Evolutionary conservation across 2,329 filamentous ascomycete genomes (phyloP), one percentile per base, ranked within the genome.

Genomic region (Epichloe coenophiala): DNA sequence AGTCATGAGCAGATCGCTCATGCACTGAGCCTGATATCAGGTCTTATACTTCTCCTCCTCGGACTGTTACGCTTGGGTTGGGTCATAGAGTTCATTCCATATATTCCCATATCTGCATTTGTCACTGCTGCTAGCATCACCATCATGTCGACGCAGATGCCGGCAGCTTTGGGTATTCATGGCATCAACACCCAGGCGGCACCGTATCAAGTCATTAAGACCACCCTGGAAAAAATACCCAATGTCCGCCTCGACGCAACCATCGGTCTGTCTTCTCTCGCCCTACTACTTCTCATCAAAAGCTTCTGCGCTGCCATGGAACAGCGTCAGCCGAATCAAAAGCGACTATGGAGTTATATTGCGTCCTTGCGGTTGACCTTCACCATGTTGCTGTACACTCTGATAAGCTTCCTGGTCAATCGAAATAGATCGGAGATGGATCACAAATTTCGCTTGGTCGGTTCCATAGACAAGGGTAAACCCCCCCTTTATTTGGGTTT

Each of bases 361-460:
- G 83, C 80, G n/a, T 89, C 87, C 0, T 70, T 90, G 6, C 78
- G 86, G 11, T 81, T 86, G 31, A 84, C 80, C 0, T 86, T 90
- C 58, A 80, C 87, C 50, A 86, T 90, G 60, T 63, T 89, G 21
- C 72, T 90, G 2, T 89, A 87, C 64, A 87, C 83, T 2, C 65
- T 89, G 54, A 79, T 90, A 60, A 85, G 84, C 62, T 87, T 76
- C 53, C 69, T 87, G 4, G 77, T 78, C 50, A 84, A 88, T 58
- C 68, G 77, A 8, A 65, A 80, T 49, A 70, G 68, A 36, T 65
- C 62, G 12, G 60, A 73, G n/a, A 62, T 59, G 0, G 53, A 78
- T 2, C 69, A 74, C 3, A 68, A 68, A 38, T 84, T 88, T 63
- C 71, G 67, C n/a, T 76, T 88, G 37, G 68, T 88, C 0, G 81